Conservation (phyloP, 2,329 filamentous ascomycete species). For the Sporothrix protearum region DNA sequence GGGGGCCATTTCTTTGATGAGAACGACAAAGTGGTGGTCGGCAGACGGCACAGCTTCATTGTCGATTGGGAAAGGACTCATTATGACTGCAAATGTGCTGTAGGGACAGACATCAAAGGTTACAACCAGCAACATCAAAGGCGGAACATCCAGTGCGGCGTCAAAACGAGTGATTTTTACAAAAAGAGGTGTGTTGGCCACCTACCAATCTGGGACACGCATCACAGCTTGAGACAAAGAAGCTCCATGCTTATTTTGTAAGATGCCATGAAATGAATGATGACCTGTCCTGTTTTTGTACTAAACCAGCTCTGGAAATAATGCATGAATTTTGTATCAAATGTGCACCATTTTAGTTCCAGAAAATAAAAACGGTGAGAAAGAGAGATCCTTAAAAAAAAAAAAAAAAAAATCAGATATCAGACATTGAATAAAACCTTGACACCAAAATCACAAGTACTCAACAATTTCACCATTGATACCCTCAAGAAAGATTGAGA, state of each 20-base stretch:
- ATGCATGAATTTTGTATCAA: too few relatives aligned
- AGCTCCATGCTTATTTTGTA: neutral
- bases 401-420: neutral
- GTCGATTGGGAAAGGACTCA: neutral
- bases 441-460: too few relatives aligned
- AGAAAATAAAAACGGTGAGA: too few relatives aligned
- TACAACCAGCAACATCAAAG: neutral
- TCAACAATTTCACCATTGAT: too few relatives aligned
- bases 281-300: too few relatives aligned
- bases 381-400: too few relatives aligned
- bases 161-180: neutral
- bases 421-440: too few relatives aligned
- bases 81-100: neutral
- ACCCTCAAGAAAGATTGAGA: neutral
- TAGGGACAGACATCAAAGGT: neutral
- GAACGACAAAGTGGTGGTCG: neutral
- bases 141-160: constrained; percentile 2
- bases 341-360: too few relatives aligned
- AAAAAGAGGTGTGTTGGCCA: constrained; percentile 8
- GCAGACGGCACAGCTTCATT: neutral
- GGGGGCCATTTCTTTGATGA: neutral
- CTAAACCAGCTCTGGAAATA: too few relatives aligned
- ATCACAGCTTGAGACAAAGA: neutral
- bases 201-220: neutral
- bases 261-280: too few relatives aligned